A percentile compares a stretch with the other conserved stretches of the same genome.
Evolutionary conservation across 2,329 filamentous ascomycete species (phyloP).

Genomic region (Fusarium agapanthi): DNA sequence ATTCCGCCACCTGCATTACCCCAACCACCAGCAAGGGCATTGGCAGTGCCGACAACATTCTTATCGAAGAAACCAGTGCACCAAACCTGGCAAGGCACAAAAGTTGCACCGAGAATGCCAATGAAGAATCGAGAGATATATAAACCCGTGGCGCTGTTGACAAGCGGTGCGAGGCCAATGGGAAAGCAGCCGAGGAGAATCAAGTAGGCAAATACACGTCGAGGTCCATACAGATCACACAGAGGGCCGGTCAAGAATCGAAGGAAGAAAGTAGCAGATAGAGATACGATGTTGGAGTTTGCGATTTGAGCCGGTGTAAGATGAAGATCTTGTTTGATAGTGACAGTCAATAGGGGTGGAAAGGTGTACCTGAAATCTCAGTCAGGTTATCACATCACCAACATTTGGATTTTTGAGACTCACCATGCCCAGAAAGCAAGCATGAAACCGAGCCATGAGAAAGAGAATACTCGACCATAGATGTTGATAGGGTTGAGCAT

Average conservation of each 20-base stretch:
- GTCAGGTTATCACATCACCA: conserved; percentile 17
- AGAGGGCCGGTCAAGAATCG: conserved; percentile 81
- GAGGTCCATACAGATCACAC: conserved; percentile 87
- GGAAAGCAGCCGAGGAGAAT: conserved; percentile 83
- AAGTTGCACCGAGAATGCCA: conserved; percentile 79
- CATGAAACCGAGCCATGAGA: conserved; percentile 88
- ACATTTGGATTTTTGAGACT: conserved; percentile 14
- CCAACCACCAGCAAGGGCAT: conserved; percentile 83
- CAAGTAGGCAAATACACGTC: conserved; percentile 79
- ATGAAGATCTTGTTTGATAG: conserved; percentile 81
- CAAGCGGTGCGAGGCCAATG: conserved; percentile 81
- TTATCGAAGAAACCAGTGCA: conserved; percentile 93
- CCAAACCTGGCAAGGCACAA: conserved; percentile 92
- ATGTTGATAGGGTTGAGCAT: conserved; percentile 79
- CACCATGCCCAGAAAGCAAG: conserved; percentile 87
- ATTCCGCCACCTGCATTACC: conserved; percentile 90
- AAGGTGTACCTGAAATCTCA: conserved; percentile 72
- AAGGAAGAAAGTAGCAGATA: conserved; percentile 75
- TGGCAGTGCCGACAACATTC: conserved; percentile 88
- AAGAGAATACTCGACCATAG: conserved; percentile 90
- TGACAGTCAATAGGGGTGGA: conserved; percentile 79
- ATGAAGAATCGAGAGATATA: conserved; percentile 81
- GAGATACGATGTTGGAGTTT: conserved; percentile 90
- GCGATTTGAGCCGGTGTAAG: conserved; percentile 76
- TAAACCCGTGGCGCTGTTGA: conserved; percentile 70